phyloP scores from a whole-genome alignment of 257 asterid species.

The Pogostemon cablin region DNA sequence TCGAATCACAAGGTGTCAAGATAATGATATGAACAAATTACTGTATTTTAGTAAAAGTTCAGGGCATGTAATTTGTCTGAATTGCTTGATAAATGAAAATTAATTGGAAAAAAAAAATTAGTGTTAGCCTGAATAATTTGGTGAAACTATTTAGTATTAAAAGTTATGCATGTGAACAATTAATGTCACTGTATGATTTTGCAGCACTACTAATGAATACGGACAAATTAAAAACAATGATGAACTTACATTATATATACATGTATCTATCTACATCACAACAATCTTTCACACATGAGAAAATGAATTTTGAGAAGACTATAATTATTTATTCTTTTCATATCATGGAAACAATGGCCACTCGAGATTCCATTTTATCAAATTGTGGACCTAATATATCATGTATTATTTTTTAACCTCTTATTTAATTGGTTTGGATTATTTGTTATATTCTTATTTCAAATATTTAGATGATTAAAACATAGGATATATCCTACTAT shows the following conservation, averaged over 20 bases:
- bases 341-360: constrained; percentile 37
- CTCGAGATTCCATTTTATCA: constrained; percentile 41
- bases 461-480: no score
- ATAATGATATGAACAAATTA: background rate
- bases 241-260: background rate
- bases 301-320: constrained; percentile 36
- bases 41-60: no score
- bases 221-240: constrained; percentile 22
- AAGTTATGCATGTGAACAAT: constrained; percentile 11
- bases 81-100: no score
- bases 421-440: no score
- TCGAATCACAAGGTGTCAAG: constrained; percentile 6
- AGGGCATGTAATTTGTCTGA: no score
- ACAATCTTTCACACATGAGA: constrained; percentile 17
- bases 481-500: no score
- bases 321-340: constrained; percentile 31
- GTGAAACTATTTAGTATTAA: background rate
- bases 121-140: no score
- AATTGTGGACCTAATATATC: background rate
- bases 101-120: no score
- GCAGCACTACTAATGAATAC: constrained; percentile 14
- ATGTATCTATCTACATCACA: constrained; percentile 17
- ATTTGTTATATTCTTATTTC: no score
- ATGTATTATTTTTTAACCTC: no score
- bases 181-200: background rate